A percentile compares a stretch with the other conserved stretches of the same genome.
phyloP scores from a whole-genome alignment of 2,329 filamentous ascomycete species.

The Monosporascus sp. region DNA sequence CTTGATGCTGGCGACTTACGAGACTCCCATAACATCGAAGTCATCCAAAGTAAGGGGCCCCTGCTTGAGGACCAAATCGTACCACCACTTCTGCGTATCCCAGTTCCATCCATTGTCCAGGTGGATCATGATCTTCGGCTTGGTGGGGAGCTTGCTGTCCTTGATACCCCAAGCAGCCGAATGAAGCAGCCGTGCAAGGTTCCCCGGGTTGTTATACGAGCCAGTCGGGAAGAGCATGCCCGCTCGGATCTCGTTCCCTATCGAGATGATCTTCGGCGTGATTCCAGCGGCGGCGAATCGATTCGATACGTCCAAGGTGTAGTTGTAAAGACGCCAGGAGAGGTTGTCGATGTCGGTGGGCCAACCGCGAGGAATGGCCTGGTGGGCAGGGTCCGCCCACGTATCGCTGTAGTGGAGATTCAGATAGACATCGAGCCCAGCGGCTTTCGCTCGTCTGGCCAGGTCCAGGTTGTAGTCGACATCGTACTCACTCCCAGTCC shows the following conservation, averaged over 20 bases:
- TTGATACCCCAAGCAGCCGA: slow-evolving; percentile 61
- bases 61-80: slow-evolving; percentile 48
- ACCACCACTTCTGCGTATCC: slow-evolving; percentile 61
- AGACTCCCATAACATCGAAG: slow-evolving; percentile 68
- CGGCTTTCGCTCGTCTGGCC: slow-evolving; percentile 59
- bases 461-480: slow-evolving; percentile 65
- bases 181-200: slow-evolving; percentile 60
- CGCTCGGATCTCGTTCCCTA: slow-evolving; percentile 68
- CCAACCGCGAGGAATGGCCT: slow-evolving; percentile 61
- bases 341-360: slow-evolving; percentile 53
- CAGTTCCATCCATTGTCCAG: slow-evolving; percentile 73
- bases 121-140: slow-evolving; percentile 68
- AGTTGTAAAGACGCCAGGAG: slow-evolving; percentile 60
- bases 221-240: slow-evolving; percentile 66
- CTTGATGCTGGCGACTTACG: slow-evolving; percentile 23
- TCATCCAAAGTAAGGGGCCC: slow-evolving; percentile 48
- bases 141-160: slow-evolving; percentile 50
- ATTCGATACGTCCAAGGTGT: slow-evolving; percentile 59
- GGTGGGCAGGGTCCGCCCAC: slow-evolving; percentile 64
- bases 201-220: slow-evolving; percentile 46
- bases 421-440: slow-evolving; percentile 55
- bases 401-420: slow-evolving; percentile 65
- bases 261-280: slow-evolving; percentile 57
- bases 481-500: slow-evolving; percentile 62
- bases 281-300: slow-evolving; percentile 52